A percentile compares a stretch with the other conserved stretches of the same genome.
Conservation (phyloP, 176 grass and related monocot genomes). For the Microstegium vimineum region DNA sequence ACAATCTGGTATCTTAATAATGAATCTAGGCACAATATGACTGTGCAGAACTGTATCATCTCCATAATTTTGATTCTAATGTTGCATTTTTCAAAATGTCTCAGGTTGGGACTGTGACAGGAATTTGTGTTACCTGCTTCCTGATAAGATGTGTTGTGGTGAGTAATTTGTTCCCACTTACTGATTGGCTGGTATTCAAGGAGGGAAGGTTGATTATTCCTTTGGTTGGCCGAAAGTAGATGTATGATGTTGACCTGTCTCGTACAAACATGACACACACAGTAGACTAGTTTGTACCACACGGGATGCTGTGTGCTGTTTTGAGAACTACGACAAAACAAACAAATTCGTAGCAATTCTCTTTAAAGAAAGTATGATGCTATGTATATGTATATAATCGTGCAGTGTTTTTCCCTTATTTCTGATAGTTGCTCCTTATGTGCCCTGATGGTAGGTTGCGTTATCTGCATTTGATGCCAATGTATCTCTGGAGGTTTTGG, state of each 20-base stretch:
- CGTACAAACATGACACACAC: neutral
- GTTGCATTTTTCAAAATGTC: slow-evolving; percentile 3
- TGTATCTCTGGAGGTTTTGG: slow-evolving; percentile 78
- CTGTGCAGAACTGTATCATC: neutral
- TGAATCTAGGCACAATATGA: neutral
- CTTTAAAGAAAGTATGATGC: too few relatives aligned
- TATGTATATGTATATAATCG: slow-evolving; percentile 8
- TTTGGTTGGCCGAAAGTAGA: slow-evolving; percentile 21
- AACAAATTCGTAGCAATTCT: neutral
- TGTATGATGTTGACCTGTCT: slow-evolving; percentile 25
- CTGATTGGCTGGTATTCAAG: neutral
- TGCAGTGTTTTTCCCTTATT: neutral
- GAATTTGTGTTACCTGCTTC: slow-evolving; percentile 90
- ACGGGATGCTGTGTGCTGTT: neutral
- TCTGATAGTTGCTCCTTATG: neutral
- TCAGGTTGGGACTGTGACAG: slow-evolving; percentile 90
- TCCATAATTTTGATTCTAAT: slow-evolving; percentile 11
- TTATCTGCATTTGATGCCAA: slow-evolving; percentile 72
- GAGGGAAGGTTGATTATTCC: neutral
- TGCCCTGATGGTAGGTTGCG: slow-evolving; percentile 42
- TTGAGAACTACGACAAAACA: neutral
- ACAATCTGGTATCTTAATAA: neutral
- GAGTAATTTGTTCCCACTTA: slow-evolving; percentile 40
- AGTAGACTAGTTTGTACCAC: neutral
- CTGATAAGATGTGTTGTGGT: slow-evolving; percentile 92